These are phyloP conservation scores for Globomyces sp. DNA, from an alignment of 371 early-diverging fungal genomes.

Conservation along the genomic window DNA sequence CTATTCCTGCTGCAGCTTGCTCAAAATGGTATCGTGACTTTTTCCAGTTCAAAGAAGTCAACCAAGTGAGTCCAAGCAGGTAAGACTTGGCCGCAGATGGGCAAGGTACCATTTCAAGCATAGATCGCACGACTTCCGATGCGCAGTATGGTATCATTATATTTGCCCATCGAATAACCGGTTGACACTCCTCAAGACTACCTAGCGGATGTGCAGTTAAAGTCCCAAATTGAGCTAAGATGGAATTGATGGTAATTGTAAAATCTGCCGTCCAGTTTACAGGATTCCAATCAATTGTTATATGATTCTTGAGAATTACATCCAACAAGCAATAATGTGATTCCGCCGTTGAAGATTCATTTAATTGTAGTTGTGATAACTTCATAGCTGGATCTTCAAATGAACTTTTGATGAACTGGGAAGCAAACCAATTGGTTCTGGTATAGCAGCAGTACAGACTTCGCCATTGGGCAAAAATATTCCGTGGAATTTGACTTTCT, in stretches of 20 bases:
- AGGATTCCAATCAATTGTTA: not conserved
- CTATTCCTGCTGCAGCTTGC: conserved; percentile 1
- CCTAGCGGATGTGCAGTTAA: conserved; percentile 6
- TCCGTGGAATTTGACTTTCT: not conserved
- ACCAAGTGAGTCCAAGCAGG: not conserved
- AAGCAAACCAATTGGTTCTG: not conserved
- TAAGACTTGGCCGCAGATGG: not conserved
- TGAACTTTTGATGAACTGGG: not conserved
- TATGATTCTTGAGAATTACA: not conserved
- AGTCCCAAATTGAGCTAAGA: not conserved
- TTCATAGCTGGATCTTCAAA: not conserved
- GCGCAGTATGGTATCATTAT: not conserved
- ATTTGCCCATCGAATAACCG: conserved; percentile 7
- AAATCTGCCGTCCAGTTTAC: not conserved
- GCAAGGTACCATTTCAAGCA: not conserved
- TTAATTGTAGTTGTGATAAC: not conserved
- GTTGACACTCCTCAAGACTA: not conserved
- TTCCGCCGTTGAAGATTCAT: not conserved
- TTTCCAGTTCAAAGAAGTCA: not conserved
- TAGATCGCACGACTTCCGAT: not conserved
- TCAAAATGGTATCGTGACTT: not conserved
- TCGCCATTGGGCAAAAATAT: conserved; percentile 8
- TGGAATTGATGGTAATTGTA: not conserved
- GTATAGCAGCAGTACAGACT: conserved; percentile 4
- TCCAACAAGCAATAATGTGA: conserved; percentile 1